Conservation (phyloP, 306 rosid genomes). For the Abrus precatorius region DNA sequence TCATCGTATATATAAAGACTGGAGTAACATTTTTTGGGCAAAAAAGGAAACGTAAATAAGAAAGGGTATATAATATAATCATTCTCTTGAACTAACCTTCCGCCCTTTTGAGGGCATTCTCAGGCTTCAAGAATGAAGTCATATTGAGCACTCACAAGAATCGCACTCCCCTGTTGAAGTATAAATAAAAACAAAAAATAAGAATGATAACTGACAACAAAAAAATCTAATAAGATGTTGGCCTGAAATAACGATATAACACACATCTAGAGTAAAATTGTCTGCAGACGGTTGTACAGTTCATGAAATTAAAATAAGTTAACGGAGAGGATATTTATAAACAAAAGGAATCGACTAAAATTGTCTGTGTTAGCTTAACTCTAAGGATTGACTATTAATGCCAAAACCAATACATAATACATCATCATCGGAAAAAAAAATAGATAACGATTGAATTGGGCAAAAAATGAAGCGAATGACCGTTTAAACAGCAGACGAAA, state of each 20-base stretch:
- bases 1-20: neutral
- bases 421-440: neutral
- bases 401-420: neutral
- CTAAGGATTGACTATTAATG: neutral
- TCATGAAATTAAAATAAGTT: neutral
- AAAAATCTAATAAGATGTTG: neutral
- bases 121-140: constrained; percentile 61
- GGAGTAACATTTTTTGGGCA: neutral
- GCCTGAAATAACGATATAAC: neutral
- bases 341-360: neutral
- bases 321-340: neutral
- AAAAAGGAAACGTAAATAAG: neutral
- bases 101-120: constrained; percentile 60
- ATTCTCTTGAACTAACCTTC: constrained; percentile 52
- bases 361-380: neutral
- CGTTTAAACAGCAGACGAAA: neutral
- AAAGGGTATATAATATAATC: neutral
- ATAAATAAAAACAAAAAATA: neutral
- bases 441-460: constrained; percentile 13
- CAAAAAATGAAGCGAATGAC: neutral
- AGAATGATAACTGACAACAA: neutral
- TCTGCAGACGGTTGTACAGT: neutral
- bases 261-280: neutral
- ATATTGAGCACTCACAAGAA: constrained; percentile 36
- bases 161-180: constrained; percentile 18